These are phyloP conservation scores for Verruconis gallopava DNA, from an alignment of 2,329 filamentous ascomycete genomes.

Conservation along the genomic window DNA sequence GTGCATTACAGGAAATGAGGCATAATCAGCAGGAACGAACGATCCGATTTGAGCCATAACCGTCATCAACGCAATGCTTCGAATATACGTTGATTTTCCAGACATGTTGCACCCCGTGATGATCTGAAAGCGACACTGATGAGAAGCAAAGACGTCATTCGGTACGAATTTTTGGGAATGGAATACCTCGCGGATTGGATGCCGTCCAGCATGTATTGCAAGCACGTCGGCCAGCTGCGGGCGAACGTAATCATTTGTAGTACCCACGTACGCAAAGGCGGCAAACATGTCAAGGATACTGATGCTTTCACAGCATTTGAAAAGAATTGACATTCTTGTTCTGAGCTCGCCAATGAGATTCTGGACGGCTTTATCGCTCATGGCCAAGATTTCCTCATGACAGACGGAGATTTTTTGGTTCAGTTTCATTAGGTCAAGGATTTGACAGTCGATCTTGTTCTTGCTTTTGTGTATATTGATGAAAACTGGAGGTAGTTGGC, in stretches of 20 bases:
- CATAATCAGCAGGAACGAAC: constrained; percentile 79
- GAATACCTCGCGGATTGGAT: constrained; percentile 66
- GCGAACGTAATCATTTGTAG: constrained; percentile 28
- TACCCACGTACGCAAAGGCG: constrained; percentile 18
- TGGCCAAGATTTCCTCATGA: constrained; percentile 65
- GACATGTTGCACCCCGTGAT: constrained; percentile 96
- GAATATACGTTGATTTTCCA: constrained; percentile 91
- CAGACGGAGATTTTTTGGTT: constrained; percentile 64
- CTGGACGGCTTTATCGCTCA: constrained; percentile 56
- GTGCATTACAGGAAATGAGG: constrained; percentile 64
- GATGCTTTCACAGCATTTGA: constrained; percentile 75
- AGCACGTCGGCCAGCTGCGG: constrained; percentile 57
- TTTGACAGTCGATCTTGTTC: constrained; percentile 75
- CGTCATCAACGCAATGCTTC: constrained; percentile 66
- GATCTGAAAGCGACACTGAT: constrained; percentile 75
- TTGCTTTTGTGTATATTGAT: constrained; percentile 66
- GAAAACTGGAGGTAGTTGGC: constrained; percentile 51
- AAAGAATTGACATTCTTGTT: constrained; percentile 56
- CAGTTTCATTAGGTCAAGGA: constrained; percentile 67
- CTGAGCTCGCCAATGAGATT: constrained; percentile 61
- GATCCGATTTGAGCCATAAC: constrained; percentile 91
- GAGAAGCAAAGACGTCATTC: constrained; percentile 78
- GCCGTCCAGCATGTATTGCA: constrained; percentile 60
- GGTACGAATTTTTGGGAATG: constrained; percentile 61
- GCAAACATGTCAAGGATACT: constrained; percentile 68